These are phyloP conservation scores for Abrus pulchellus DNA, from an alignment of 306 rosid species.

Conservation along the genomic window DNA sequence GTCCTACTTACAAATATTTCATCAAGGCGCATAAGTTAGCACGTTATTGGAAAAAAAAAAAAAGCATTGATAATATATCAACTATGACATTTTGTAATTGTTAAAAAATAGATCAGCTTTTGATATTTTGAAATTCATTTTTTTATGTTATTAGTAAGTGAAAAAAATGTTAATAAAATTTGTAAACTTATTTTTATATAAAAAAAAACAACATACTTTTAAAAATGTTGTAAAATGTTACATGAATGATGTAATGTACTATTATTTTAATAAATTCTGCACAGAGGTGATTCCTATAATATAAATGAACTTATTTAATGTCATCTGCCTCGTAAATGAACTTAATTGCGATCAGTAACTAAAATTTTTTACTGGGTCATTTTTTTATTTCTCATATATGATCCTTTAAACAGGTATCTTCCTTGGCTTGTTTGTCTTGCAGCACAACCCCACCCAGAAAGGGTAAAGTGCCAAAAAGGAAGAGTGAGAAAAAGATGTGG, in stretches of 20 bases:
- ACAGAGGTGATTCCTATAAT: constrained; percentile 32
- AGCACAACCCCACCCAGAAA: constrained; percentile 43
- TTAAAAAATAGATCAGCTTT: neutral
- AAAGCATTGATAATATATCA: neutral
- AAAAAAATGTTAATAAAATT: neutral
- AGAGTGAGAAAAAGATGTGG: constrained; percentile 44
- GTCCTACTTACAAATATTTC: constrained; percentile 8
- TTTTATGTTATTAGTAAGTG: neutral
- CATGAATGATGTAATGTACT: constrained; percentile 33
- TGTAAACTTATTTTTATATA: neutral
- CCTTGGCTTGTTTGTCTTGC: constrained; percentile 50
- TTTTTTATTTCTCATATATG: neutral
- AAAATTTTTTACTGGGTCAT: constrained; percentile 39
- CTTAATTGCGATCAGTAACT: constrained; percentile 42
- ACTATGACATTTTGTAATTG: neutral
- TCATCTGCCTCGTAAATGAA: constrained; percentile 45
- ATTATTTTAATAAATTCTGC: constrained; percentile 1
- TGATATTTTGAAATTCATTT: neutral
- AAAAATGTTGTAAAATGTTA: neutral
- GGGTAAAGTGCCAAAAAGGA: constrained; percentile 45
- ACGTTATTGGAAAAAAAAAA: neutral
- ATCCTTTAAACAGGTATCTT: constrained; percentile 53
- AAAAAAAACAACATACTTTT: neutral
- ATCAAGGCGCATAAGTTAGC: constrained; percentile 1
- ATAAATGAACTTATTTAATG: constrained; percentile 40